These are phyloP conservation scores for Ceratocystis cubensis DNA, from an alignment of 2,329 filamentous ascomycete species.

Conservation along the genomic window DNA sequence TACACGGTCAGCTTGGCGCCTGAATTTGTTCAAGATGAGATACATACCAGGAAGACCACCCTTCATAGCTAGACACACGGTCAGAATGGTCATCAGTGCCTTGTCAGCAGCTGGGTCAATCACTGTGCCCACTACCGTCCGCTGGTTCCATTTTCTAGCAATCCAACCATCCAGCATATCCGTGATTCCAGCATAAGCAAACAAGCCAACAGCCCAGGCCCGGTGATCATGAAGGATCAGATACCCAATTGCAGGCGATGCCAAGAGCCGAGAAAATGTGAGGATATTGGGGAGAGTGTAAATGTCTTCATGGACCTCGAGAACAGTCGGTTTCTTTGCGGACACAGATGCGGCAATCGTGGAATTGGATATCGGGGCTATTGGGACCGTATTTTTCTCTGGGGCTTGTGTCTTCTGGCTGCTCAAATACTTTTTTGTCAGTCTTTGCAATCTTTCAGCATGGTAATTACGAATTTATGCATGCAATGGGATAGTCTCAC, in stretches of 20 bases:
- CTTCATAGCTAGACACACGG: conserved; percentile 71
- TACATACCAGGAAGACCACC: conserved; percentile 63
- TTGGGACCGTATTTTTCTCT: neutral
- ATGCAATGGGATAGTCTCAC: neutral
- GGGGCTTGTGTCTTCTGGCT: neutral
- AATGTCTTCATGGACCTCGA: conserved; percentile 63
- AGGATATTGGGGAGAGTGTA: conserved; percentile 93
- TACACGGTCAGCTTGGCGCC: neutral
- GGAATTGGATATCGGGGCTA: neutral
- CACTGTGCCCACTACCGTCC: conserved; percentile 88
- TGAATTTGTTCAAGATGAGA: neutral
- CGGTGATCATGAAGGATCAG: conserved; percentile 75
- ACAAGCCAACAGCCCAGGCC: conserved; percentile 66
- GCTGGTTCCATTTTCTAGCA: conserved; percentile 70
- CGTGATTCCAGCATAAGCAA: conserved; percentile 81
- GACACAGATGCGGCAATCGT: neutral
- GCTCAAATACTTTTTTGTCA: neutral
- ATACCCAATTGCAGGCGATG: conserved; percentile 78
- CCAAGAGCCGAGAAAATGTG: conserved; percentile 71
- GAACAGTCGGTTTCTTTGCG: conserved; percentile 16
- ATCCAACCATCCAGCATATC: conserved; percentile 93
- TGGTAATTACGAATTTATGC: neutral
- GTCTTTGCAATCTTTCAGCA: neutral
- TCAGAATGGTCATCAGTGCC: conserved; percentile 83
- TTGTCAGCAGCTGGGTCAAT: conserved; percentile 98